Conservation (phyloP, 306 rosid species). For the Cercis canadensis region DNA sequence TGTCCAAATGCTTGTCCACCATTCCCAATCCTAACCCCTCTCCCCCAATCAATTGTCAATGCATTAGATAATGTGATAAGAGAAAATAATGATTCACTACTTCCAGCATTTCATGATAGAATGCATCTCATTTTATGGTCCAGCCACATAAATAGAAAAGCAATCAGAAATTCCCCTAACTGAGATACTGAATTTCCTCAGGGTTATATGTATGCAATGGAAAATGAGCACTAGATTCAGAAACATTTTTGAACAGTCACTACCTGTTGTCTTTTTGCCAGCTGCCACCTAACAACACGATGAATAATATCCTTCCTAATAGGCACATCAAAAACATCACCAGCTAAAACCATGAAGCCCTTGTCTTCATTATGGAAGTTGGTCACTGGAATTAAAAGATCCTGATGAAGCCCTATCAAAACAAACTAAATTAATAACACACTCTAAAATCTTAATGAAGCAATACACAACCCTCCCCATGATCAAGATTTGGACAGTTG, state of each 20-base stretch:
- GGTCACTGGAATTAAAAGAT: conserved; percentile 88
- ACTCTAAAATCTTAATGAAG: conserved; percentile 10
- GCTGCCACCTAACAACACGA: conserved; percentile 93
- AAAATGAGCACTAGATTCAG: conserved; percentile 31
- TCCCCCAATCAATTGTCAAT: conserved; percentile 6
- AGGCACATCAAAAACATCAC: conserved; percentile 91
- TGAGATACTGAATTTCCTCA: conserved; percentile 17
- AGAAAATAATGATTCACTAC: background rate
- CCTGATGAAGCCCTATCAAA: conserved; percentile 75
- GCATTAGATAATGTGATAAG: conserved; percentile 14
- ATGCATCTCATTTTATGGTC: background rate
- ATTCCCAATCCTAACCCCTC: conserved; percentile 11
- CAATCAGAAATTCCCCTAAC: conserved; percentile 13
- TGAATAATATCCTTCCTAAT: conserved; percentile 92
- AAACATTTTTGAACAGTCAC: conserved; percentile 21
- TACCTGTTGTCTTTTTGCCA: conserved; percentile 92
- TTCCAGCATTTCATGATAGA: conserved; percentile 35
- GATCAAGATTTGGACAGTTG: conserved; percentile 11
- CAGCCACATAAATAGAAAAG: background rate
- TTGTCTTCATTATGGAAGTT: conserved; percentile 83
- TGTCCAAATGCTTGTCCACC: conserved; percentile 19
- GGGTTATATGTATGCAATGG: conserved; percentile 28
- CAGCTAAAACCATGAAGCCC: conserved; percentile 88
- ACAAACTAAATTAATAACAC: conserved; percentile 33
- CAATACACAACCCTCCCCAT: background rate